Percentiles rank a stretch among this genome's conserved stretches.
These are phyloP conservation scores for Achlya hypogyna DNA, from an alignment of 352 stramenopile genomes.

Conservation along the genomic window DNA sequence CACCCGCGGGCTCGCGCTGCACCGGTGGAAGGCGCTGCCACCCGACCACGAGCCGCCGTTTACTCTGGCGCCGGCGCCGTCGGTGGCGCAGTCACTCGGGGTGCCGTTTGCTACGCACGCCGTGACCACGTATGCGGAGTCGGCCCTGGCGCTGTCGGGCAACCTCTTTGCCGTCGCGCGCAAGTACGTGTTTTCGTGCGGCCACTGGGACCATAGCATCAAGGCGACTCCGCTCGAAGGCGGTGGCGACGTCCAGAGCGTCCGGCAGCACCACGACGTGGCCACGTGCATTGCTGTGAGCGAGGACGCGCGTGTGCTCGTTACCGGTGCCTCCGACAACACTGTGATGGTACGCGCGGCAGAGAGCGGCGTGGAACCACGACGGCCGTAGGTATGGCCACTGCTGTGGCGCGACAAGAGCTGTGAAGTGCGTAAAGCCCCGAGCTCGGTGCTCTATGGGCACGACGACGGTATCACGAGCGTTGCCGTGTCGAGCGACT, in stretches of 20 bases:
- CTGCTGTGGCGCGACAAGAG: neutral
- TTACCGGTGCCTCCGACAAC: slow-evolving; percentile 22
- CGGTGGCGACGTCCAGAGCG: neutral
- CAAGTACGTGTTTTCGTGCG: slow-evolving; percentile 19
- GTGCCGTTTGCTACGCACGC: slow-evolving; percentile 17
- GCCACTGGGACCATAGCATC: slow-evolving; percentile 21
- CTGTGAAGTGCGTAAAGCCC: neutral
- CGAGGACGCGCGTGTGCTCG: slow-evolving; percentile 20
- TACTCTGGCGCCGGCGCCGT: neutral
- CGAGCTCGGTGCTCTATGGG: slow-evolving; percentile 18
- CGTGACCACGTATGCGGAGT: slow-evolving; percentile 18
- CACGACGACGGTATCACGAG: slow-evolving; percentile 23
- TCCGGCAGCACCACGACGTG: slow-evolving; percentile 18
- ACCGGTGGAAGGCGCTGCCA: slow-evolving; percentile 9
- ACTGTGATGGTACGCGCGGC: slow-evolving; percentile 17
- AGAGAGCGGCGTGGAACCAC: neutral
- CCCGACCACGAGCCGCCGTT: slow-evolving; percentile 18
- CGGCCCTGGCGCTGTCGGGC: neutral
- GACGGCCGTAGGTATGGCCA: slow-evolving; percentile 17
- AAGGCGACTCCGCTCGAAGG: neutral
- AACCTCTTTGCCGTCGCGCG: neutral
- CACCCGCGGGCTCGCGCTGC: slow-evolving; percentile 7
- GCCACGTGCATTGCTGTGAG: slow-evolving; percentile 22
- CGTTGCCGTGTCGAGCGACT: slow-evolving; percentile 16
- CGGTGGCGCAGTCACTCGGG: neutral